These are phyloP conservation scores for Mimosa bimucronata DNA, from an alignment of 306 rosid genomes.

Conservation along the genomic window DNA sequence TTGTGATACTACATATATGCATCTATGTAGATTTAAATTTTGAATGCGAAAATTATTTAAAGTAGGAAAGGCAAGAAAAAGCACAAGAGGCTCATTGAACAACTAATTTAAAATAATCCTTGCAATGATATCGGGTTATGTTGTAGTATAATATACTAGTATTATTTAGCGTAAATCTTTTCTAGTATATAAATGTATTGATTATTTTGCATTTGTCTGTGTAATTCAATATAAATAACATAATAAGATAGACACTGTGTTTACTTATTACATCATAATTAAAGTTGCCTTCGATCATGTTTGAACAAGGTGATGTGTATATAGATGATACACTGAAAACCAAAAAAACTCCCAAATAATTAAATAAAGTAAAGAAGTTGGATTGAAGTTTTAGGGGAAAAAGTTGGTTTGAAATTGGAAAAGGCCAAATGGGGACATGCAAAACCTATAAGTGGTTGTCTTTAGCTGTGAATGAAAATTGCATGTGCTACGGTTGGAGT, in stretches of 20 bases:
- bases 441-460: constrained; percentile 4
- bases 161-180: too few species aligned
- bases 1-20: too few species aligned
- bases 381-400: neutral
- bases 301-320: constrained; percentile 35
- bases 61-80: too few species aligned
- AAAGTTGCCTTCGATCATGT: constrained; percentile 28
- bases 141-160: too few species aligned
- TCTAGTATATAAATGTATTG: too few species aligned
- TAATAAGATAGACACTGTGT: too few species aligned
- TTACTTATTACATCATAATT: too few species aligned
- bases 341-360: neutral
- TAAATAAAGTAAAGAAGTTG: neutral
- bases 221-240: too few species aligned
- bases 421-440: constrained; percentile 30
- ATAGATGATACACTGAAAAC: neutral
- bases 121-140: too few species aligned
- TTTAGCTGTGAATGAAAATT: constrained; percentile 1
- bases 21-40: neutral
- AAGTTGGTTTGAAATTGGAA: constrained; percentile 16
- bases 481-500: constrained; percentile 53
- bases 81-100: neutral
- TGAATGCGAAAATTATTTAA: neutral
- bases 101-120: too few species aligned
- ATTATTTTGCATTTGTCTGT: too few species aligned